Base-by-base conservation (phyloP, 2,329 filamentous ascomycete genomes). In the Tetracladium maxilliforme region DNA sequence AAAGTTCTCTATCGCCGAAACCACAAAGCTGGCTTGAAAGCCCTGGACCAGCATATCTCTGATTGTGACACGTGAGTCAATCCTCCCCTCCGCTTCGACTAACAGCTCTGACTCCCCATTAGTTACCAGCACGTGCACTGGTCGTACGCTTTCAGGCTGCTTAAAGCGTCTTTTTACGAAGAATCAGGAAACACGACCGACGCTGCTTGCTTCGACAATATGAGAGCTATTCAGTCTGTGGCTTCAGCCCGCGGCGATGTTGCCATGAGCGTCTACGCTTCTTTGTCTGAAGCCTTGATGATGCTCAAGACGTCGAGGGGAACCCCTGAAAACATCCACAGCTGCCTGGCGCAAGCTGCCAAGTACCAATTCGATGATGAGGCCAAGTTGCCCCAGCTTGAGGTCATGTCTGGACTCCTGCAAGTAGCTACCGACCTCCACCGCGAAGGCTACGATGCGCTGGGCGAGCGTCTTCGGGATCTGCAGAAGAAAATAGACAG, bases 121-220 rank as follows among this genome's bases (percentile, higher is more conserved):
- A 52, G 49, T 25, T 73, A 70, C 39, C 70, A 73, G 41, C 73
- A 79, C 37, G 55, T 64, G 7, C 64, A 71, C 24, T 87, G 80
- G 80, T 61, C 75, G 10, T 87, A 86, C 42, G 75, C 74, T 1
- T 78, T 86, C 38, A 70, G 78, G 6, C 70, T 87, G 22, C 51
- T 86, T 10, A 78, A 80, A 35, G 69, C 75, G 0, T 70, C 75
- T 0, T 64, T 84, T 22, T 68, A 76, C 30, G 51, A 82, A 24
- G 65, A 79, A 36, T 58, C 62, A 23, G 58, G 64, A 5, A 66
- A 56, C 21, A 58, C 64, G 7, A 61, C 67, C 9, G 80, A 86
- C 30, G 56, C 61, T 2, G 62, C 72, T 1, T 51, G 73, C 1
- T 49, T 83, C 4, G 73, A 81, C 12, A 77, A 82, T 35, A 54